Percentiles rank a stretch among this genome's conserved stretches.
phyloP scores from a whole-genome alignment of 306 rosid species.

The Luffa aegyptiaca region DNA sequence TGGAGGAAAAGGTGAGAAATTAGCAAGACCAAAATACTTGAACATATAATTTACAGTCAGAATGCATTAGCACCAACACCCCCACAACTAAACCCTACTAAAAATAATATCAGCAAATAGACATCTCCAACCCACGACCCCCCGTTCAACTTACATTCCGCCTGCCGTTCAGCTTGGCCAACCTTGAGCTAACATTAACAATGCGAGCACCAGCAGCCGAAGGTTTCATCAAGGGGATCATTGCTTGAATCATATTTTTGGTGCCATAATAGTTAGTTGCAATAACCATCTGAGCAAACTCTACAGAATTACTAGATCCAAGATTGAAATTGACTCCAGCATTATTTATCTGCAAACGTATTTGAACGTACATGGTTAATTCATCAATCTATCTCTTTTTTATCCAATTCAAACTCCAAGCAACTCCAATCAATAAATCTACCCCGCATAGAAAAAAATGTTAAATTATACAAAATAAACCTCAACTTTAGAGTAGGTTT shows the following conservation, averaged over 20 bases:
- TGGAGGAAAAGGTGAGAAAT: neutral
- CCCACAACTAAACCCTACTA: neutral
- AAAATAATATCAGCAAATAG: neutral
- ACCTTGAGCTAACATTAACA: slow-evolving; percentile 77
- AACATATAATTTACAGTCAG: neutral
- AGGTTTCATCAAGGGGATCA: slow-evolving; percentile 81
- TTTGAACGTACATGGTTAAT: neutral
- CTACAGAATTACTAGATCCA: slow-evolving; percentile 67
- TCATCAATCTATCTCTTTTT: too few relatives aligned
- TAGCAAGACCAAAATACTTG: neutral
- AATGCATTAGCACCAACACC: neutral
- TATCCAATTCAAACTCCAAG: too few relatives aligned
- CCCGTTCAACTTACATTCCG: slow-evolving; percentile 48
- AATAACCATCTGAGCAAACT: slow-evolving; percentile 48
- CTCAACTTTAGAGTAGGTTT: too few relatives aligned
- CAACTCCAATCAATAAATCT: too few relatives aligned
- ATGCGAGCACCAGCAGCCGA: slow-evolving; percentile 60
- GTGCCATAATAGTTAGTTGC: slow-evolving; percentile 71
- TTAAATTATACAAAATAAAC: too few relatives aligned
- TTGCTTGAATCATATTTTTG: slow-evolving; percentile 61
- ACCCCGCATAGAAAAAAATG: too few relatives aligned
- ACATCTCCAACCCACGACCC: neutral
- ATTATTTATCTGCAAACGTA: slow-evolving; percentile 54
- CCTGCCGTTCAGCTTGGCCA: slow-evolving; percentile 69
- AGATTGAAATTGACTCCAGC: slow-evolving; percentile 86